These are phyloP conservation scores for Cicer chorassanicum DNA, from an alignment of 306 rosid species.

Conservation along the genomic window DNA sequence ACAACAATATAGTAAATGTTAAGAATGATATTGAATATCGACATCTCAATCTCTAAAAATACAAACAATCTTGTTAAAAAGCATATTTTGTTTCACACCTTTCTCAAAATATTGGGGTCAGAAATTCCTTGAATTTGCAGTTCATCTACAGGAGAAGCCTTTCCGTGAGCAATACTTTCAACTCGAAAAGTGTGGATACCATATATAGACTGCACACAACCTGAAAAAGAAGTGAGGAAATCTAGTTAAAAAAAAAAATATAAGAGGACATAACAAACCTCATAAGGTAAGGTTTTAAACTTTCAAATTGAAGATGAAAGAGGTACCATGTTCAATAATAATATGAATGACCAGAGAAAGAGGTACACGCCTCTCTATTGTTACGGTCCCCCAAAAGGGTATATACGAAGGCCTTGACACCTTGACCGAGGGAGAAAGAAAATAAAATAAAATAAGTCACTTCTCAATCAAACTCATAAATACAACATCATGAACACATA, in stretches of 20 bases:
- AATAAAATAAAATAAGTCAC: conserved; percentile 11
- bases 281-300: conserved; percentile 26
- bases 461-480: conserved; percentile 24
- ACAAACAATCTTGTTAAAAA: conserved; percentile 32
- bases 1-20: conserved; percentile 5
- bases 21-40: background rate
- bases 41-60: conserved; percentile 14
- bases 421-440: conserved; percentile 48
- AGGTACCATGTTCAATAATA: conserved; percentile 87
- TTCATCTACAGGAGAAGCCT: conserved; percentile 87
- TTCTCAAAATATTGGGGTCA: conserved; percentile 72
- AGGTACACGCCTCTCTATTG: conserved; percentile 72
- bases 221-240: conserved; percentile 48
- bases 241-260: conserved; percentile 22
- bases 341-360: conserved; percentile 80
- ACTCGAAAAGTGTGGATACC: conserved; percentile 86
- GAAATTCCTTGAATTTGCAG: conserved; percentile 88
- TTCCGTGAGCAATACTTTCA: conserved; percentile 83
- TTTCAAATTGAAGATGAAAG: conserved; percentile 27
- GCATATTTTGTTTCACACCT: conserved; percentile 61
- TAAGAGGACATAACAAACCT: conserved; percentile 10
- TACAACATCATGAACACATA: background rate
- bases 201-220: conserved; percentile 83
- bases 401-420: conserved; percentile 89
- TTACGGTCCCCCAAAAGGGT: conserved; percentile 74